Conservation (phyloP, 2,329 filamentous ascomycete genomes). For the Tolypocladium tundrense region DNA sequence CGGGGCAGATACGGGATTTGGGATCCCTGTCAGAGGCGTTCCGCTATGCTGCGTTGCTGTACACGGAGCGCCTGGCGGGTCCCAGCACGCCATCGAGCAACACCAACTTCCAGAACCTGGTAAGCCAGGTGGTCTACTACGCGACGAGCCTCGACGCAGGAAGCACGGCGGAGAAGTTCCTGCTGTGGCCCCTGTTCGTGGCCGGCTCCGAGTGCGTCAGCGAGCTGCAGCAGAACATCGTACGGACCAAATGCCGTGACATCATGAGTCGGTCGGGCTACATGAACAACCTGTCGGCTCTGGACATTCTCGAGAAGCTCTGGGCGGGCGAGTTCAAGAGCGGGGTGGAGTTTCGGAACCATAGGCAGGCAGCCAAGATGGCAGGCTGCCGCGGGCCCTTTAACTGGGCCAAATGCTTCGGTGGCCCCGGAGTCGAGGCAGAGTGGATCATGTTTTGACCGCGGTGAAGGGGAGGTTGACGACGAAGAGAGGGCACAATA, state of each 20-base stretch:
- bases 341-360: conserved; percentile 20
- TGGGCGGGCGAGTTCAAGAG: conserved; percentile 53
- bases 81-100: conserved; percentile 64
- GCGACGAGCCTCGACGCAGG: conserved; percentile 67
- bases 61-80: conserved; percentile 77
- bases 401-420: conserved; percentile 48
- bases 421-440: conserved; percentile 44
- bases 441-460: conserved; percentile 59
- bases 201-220: conserved; percentile 83
- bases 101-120: conserved; percentile 72
- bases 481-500: not conserved
- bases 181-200: conserved; percentile 90
- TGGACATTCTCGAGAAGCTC: conserved; percentile 76
- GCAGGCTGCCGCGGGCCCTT: conserved; percentile 38
- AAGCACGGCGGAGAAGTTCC: conserved; percentile 70
- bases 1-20: conserved; percentile 61
- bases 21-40: conserved; percentile 82
- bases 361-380: conserved; percentile 15
- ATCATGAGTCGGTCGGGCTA: conserved; percentile 86
- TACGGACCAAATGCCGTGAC: conserved; percentile 71
- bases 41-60: conserved; percentile 78
- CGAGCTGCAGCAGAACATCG: conserved; percentile 65
- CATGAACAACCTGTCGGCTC: conserved; percentile 80
- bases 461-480: not conserved
- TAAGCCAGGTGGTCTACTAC: conserved; percentile 74